These are phyloP conservation scores for Thielaviopsis cerberus DNA, from an alignment of 2,329 filamentous ascomycete species.

Conservation along the genomic window DNA sequence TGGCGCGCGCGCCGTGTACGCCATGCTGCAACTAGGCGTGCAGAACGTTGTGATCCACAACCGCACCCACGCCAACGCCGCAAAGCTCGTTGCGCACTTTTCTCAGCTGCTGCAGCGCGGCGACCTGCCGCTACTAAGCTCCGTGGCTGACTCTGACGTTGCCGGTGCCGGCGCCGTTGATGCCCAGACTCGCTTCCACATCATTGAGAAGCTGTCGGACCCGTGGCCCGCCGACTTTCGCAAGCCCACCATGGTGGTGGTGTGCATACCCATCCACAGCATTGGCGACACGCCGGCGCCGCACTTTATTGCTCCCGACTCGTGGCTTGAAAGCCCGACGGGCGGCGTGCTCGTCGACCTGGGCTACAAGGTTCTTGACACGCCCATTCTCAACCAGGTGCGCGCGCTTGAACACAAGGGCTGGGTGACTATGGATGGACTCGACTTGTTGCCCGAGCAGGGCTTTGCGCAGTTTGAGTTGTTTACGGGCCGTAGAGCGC, in stretches of 20 bases:
- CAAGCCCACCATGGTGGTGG: conserved; percentile 55
- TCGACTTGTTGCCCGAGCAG: conserved; percentile 61
- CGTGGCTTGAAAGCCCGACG: conserved; percentile 54
- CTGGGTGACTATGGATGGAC: conserved; percentile 59
- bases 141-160: conserved; percentile 15
- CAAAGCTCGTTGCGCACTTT: conserved; percentile 51
- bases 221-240: conserved; percentile 46
- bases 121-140: conserved; percentile 25
- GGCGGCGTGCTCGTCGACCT: conserved; percentile 61
- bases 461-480: conserved; percentile 68
- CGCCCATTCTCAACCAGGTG: conserved; percentile 51
- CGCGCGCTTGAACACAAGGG: conserved; percentile 38
- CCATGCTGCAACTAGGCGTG: conserved; percentile 60
- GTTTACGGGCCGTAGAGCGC: conserved; percentile 42
- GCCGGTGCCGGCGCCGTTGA: neutral
- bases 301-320: conserved; percentile 47
- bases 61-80: conserved; percentile 46
- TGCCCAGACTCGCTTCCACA: conserved; percentile 29
- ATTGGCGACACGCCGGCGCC: conserved; percentile 45
- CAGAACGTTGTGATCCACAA: conserved; percentile 61
- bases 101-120: conserved; percentile 31
- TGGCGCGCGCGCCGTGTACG: conserved; percentile 62
- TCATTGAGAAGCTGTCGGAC: conserved; percentile 39
- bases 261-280: conserved; percentile 54
- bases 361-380: conserved; percentile 55